These are phyloP conservation scores for Pelargonium fulgidum DNA, from an alignment of 441 rosid species.

Conservation along the genomic window DNA sequence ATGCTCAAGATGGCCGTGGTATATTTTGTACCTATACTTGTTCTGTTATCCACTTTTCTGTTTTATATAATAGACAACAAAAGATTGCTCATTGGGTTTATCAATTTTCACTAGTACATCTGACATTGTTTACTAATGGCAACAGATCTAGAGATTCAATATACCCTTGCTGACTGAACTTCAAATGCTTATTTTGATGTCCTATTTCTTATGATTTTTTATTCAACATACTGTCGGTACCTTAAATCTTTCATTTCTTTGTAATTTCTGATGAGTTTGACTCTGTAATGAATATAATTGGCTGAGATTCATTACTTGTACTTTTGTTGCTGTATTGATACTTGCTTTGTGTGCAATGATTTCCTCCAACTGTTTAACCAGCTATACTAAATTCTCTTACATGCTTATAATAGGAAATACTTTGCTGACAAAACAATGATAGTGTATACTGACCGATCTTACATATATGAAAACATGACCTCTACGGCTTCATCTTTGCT, in stretches of 20 bases:
- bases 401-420: background rate
- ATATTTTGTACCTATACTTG: background rate
- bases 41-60: background rate
- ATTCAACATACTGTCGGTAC: background rate
- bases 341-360: background rate
- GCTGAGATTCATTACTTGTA: background rate
- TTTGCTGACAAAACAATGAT: background rate
- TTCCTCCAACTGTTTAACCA: too few relatives aligned
- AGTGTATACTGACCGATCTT: too few relatives aligned
- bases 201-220: background rate
- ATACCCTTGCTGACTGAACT: background rate
- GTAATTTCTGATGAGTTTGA: background rate
- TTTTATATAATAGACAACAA: background rate
- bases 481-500: background rate
- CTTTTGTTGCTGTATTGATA: background rate
- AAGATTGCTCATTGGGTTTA: constrained; percentile 5
- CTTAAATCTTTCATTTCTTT: background rate
- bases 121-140: background rate
- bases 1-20: constrained; percentile 36
- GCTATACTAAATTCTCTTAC: too few relatives aligned
- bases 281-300: background rate
- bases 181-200: background rate
- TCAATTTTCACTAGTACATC: constrained; percentile 10
- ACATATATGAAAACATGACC: background rate
- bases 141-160: too few relatives aligned